These are phyloP conservation scores for Chlamydomonas schloesseri DNA, from an alignment of 139 green algal genomes.

Conservation along the genomic window DNA sequence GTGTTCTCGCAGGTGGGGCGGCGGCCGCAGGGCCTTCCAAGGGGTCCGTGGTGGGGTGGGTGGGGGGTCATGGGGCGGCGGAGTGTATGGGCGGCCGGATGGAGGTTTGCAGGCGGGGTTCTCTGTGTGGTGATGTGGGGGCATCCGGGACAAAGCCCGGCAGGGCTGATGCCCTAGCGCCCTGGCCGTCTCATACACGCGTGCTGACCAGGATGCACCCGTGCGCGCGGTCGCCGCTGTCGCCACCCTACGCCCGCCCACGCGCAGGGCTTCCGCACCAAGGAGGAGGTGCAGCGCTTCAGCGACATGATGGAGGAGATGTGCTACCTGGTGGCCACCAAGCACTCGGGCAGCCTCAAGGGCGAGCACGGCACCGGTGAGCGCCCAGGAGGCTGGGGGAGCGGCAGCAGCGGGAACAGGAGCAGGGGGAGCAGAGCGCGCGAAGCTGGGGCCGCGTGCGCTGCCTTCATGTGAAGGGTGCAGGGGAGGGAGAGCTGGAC, in stretches of 20 bases:
- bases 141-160: no score
- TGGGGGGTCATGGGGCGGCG: neutral
- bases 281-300: constrained; percentile 95
- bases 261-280: constrained; percentile 85
- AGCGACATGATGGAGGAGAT: constrained; percentile 97
- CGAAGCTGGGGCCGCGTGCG: no score
- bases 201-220: no score
- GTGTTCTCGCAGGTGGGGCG: constrained; percentile 90
- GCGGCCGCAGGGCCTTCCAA: neutral
- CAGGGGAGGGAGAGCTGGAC: no score
- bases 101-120: no score
- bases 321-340: constrained; percentile 96
- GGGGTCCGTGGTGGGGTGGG: neutral
- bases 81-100: no score
- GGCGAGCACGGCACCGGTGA: constrained; percentile 92
- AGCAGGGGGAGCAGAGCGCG: neutral
- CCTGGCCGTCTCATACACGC: no score
- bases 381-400: neutral
- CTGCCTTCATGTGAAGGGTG: no score
- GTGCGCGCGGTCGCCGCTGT: no score
- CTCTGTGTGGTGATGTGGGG: no score
- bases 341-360: constrained; percentile 95
- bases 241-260: neutral
- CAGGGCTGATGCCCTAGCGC: no score
- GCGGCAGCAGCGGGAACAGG: neutral